Conservation (phyloP, 345 rosid genomes). For the Eucalyptus regnans region DNA sequence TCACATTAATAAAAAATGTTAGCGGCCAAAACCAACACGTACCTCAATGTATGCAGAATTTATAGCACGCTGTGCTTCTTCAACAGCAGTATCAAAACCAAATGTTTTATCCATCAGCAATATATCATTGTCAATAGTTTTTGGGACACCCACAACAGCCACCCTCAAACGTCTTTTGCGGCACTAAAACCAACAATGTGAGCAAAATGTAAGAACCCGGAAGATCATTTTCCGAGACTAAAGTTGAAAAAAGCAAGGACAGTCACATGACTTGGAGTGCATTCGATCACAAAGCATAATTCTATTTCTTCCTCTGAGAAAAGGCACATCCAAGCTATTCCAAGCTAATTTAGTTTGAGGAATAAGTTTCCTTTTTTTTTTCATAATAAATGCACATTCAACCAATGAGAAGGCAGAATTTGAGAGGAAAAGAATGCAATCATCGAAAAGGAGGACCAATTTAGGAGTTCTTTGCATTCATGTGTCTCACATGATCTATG, state of each 20-base stretch:
- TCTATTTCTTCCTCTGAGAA: neutral
- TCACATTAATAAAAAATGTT: neutral
- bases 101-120: slow-evolving; percentile 94
- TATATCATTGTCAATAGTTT: slow-evolving; percentile 96
- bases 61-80: slow-evolving; percentile 96
- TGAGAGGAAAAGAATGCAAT: neutral
- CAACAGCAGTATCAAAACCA: slow-evolving; percentile 98
- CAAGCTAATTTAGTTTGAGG: neutral
- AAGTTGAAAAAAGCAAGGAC: neutral
- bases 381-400: neutral
- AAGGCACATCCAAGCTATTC: neutral
- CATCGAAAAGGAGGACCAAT: neutral
- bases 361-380: neutral
- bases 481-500: neutral
- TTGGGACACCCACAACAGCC: slow-evolving; percentile 98
- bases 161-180: slow-evolving; percentile 58
- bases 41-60: slow-evolving; percentile 99
- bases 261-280: neutral
- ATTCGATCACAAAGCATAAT: neutral
- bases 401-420: neutral
- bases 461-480: neutral
- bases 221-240: neutral
- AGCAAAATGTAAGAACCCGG: neutral
- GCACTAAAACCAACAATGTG: slow-evolving; percentile 35
- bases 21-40: neutral